phyloP scores from a whole-genome alignment of 108 stramenopile species.

The Poteriospumella lacustris region DNA sequence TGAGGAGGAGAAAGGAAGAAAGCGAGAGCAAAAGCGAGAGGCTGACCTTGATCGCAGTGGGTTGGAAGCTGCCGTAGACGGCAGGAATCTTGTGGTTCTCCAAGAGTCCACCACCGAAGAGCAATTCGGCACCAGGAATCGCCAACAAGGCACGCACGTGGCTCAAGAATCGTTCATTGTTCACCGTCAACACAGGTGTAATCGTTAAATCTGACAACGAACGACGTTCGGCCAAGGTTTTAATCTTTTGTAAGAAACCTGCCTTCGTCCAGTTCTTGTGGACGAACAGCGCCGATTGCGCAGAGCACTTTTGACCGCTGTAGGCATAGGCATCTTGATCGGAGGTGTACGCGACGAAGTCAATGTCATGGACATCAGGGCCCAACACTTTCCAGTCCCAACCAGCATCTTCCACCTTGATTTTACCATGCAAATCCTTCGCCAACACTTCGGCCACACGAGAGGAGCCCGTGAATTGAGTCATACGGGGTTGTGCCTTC shows the following conservation, averaged over 20 bases:
- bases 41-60: slow-evolving; percentile 75
- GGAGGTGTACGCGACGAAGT: slow-evolving; percentile 92
- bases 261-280: slow-evolving; percentile 81
- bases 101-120: slow-evolving; percentile 82
- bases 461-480: slow-evolving; percentile 92
- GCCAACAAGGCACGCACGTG: slow-evolving; percentile 67
- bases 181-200: slow-evolving; percentile 86
- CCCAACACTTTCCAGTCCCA: slow-evolving; percentile 89
- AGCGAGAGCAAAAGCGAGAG: too few relatives aligned
- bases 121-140: slow-evolving; percentile 74
- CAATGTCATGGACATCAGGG: slow-evolving; percentile 57
- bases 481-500: slow-evolving; percentile 71
- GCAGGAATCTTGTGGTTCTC: slow-evolving; percentile 73
- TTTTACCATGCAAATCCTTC: slow-evolving; percentile 75
- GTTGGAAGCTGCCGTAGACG: slow-evolving; percentile 87
- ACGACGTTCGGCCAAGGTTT: slow-evolving; percentile 66
- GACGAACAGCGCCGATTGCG: slow-evolving; percentile 86
- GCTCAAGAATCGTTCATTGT: slow-evolving; percentile 70
- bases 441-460: slow-evolving; percentile 71
- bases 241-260: slow-evolving; percentile 74
- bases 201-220: slow-evolving; percentile 75
- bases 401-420: slow-evolving; percentile 92
- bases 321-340: slow-evolving; percentile 97
- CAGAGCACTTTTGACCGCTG: slow-evolving; percentile 94
- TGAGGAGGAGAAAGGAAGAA: not conserved